These are phyloP conservation scores for Circinella minor DNA, from an alignment of 371 early-diverging fungal species.

Conservation along the genomic window DNA sequence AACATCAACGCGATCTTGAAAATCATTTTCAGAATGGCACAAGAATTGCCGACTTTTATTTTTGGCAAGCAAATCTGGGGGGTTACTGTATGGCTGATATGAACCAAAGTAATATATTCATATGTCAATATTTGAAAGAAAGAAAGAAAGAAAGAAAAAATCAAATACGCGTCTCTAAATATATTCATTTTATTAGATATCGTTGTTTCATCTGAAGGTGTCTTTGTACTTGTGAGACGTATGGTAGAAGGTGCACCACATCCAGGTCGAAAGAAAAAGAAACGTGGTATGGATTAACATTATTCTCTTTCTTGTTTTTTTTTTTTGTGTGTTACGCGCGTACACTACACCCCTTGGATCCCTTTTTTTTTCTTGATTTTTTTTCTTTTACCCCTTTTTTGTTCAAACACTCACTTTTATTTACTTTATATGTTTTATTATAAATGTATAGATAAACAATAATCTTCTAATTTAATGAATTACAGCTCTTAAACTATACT, in stretches of 20 bases:
- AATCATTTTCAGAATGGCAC: constrained; percentile 32
- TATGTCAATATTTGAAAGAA: background rate
- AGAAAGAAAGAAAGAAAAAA: background rate
- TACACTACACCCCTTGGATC: too few species aligned
- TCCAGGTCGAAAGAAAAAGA: constrained; percentile 51
- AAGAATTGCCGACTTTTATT: constrained; percentile 46
- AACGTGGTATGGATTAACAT: constrained; percentile 16
- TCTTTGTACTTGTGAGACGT: constrained; percentile 40
- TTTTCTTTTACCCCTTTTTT: too few species aligned
- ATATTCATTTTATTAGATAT: constrained; percentile 23
- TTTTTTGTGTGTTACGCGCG: too few species aligned
- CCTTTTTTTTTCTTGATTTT: too few species aligned
- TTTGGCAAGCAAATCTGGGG: constrained; percentile 56
- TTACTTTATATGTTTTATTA: too few species aligned
- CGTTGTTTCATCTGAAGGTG: constrained; percentile 47
- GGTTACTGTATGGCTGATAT: constrained; percentile 59
- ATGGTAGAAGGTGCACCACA: constrained; percentile 54
- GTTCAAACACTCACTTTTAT: too few species aligned
- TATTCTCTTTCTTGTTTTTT: too few species aligned
- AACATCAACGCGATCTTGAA: constrained; percentile 53
- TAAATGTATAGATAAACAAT: too few species aligned
- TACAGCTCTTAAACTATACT: too few species aligned
- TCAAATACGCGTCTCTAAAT: background rate
- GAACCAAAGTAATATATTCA: constrained; percentile 39
- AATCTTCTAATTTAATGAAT: too few species aligned